These are phyloP conservation scores for Extremus antarcticus DNA, from an alignment of 495 filamentous ascomycete species.

Conservation along the genomic window DNA sequence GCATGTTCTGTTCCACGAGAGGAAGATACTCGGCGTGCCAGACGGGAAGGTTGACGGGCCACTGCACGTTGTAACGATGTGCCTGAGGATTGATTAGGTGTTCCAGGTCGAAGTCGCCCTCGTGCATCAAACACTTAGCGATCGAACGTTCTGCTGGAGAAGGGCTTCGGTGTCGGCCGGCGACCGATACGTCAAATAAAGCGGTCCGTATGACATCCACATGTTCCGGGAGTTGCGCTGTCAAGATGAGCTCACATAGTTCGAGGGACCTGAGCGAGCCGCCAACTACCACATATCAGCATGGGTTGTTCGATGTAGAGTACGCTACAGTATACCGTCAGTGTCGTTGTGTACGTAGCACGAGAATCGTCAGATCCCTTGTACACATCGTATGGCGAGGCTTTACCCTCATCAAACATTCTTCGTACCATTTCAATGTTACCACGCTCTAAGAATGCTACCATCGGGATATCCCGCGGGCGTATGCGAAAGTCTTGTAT, in stretches of 20 bases:
- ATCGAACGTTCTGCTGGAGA: background rate
- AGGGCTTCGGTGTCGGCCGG: background rate
- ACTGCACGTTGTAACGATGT: too few relatives aligned
- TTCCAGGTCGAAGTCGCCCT: too few relatives aligned
- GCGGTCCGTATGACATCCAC: background rate
- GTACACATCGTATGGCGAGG: background rate
- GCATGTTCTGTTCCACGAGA: background rate
- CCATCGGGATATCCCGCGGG: background rate
- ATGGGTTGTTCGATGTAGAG: background rate
- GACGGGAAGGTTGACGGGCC: too few relatives aligned
- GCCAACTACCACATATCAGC: background rate
- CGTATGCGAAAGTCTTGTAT: background rate
- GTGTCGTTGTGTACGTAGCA: background rate
- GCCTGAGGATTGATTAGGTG: too few relatives aligned
- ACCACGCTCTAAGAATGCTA: background rate
- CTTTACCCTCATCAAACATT: background rate
- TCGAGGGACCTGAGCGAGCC: background rate
- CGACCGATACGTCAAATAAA: background rate
- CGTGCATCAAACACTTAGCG: background rate
- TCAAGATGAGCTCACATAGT: background rate
- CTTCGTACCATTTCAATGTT: background rate
- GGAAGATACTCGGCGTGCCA: too few relatives aligned
- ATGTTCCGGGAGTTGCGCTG: background rate
- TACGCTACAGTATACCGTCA: background rate
- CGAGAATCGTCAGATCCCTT: background rate